Percentiles rank a stretch among this genome's conserved stretches.
Evolutionary conservation across 768 basidiomycete species (phyloP).

Genomic region (Boletus rex-veris): DNA sequence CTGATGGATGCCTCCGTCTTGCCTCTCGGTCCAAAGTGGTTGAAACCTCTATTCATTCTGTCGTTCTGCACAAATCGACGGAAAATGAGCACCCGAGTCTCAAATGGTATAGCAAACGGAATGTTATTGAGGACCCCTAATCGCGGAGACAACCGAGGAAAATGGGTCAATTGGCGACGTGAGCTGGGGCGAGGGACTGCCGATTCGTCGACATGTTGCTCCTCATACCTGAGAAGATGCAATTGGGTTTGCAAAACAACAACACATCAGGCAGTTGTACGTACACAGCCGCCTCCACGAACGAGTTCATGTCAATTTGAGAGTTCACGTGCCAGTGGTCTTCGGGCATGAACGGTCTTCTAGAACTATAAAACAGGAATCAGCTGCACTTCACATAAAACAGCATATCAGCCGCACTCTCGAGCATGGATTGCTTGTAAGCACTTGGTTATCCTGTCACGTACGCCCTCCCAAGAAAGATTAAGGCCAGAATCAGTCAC

Average conservation of each 20-base stretch:
- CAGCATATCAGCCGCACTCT: conserved; percentile 56
- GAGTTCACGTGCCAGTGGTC: conserved; percentile 80
- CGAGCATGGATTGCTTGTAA: conserved; percentile 80
- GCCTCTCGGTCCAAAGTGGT: conserved; percentile 14
- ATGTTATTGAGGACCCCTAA: conserved; percentile 92
- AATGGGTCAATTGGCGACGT: conserved; percentile 67
- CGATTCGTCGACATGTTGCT: conserved; percentile 44
- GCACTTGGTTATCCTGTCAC: conserved; percentile 75
- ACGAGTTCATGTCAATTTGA: conserved; percentile 59
- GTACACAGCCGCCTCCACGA: conserved; percentile 85
- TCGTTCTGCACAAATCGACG: conserved; percentile 78
- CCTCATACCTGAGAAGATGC: conserved; percentile 51
- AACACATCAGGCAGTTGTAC: conserved; percentile 20
- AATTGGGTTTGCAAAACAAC: neutral
- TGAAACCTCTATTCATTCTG: conserved; percentile 23
- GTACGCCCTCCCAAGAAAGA: conserved; percentile 59
- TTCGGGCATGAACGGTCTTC: conserved; percentile 75
- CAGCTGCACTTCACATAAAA: neutral
- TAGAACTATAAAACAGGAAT: conserved; percentile 51
- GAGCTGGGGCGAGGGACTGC: conserved; percentile 36
- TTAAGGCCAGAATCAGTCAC: conserved; percentile 40
- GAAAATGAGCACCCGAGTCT: conserved; percentile 86
- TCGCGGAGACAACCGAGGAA: conserved; percentile 60
- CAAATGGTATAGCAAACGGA: conserved; percentile 93
- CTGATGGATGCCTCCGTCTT: conserved; percentile 37